Base-by-base conservation (phyloP, 768 basidiomycete species). In the Omphalotus guepiniiformis region DNA sequence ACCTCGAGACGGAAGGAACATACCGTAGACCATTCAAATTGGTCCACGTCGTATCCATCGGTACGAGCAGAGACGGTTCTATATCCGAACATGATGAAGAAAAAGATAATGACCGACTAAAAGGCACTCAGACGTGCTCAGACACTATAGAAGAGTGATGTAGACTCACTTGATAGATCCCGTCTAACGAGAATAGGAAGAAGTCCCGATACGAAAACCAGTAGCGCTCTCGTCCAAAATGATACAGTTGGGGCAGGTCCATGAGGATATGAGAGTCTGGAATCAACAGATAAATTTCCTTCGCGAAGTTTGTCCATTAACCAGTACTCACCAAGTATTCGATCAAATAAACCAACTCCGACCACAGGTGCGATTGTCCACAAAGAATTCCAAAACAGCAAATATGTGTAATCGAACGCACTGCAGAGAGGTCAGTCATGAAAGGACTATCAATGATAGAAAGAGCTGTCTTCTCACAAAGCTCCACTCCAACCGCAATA, bases 321-420 rank as follows among this genome's bases (percentile, higher is more conserved):
- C n/a, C 25, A 38, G 45, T 22, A 72, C 85, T 29, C 51, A 89
- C 88, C 88, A 55, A 89, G 77, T 53, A 94, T 78, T 21, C 93
- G 84, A 61, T 99, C 96, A 63, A 99, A 98, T 40, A 98, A 63
- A 53, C 96, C 96, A 52, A 98, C 93, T n/a, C 83, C 96, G 58
- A 99, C 87, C 49, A 97, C 95, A 39, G 96, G 95, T 1, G 85
- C 81, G 48, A 96, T 69, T 0, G 89, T 89, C 91, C 91, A 99
- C 73, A 99, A 91, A 2, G 96, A 88, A 67, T 99, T 99, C 95
- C 95, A 99, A 69, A 94, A 96, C 26, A 99, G 72, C 26, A 99
- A 73, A 59, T 95, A 97, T 8, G 86, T 92, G 67, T 96, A 96
- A 53, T 93, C 89, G 53, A 92, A 89, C n/a, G 84, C 93, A 56